Base-by-base conservation (phyloP, 1,284 basidiomycete species). In the Inonotus hispidus region DNA sequence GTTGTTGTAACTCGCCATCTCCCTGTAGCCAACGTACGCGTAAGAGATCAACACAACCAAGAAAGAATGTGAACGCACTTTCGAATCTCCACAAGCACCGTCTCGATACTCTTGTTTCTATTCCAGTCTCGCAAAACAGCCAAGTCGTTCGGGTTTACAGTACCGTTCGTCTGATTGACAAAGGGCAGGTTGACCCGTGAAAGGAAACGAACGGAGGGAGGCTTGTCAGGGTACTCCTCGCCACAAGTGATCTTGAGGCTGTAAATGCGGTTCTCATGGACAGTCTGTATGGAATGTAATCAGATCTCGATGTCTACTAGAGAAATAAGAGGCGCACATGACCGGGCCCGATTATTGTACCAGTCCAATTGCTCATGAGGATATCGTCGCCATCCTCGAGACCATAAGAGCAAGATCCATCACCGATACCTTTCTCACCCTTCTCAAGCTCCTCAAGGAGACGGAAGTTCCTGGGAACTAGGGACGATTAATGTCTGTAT, bases 261-360 rank as follows among this genome's bases (percentile, higher is more conserved):
- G 82, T 98, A 99, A 77, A 99, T 99, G 58, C 96, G 85, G 77
- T 99, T 99, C 83, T 99, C 95, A 75, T 96, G 95, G 11, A 96
- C 93, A 35, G 93, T 95, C 91, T 95, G 69, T 14, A 38, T 43
- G 61, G 38, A 35, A 21, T 27, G 27, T 21, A 60, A 62, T 58
- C 60, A 62, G 60, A 60, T 57, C 60, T 35, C 66, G 66, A 41
- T 50, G 56, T 58, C 32, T 41, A 16, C 4, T 5, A 7, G 16
- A 7, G 32, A 43, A 57, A 43, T 45, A 50, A 53, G 35, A 54
- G 13, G 78, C 90, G 68, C 73, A 93, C 92, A 79, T 98, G 95
- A 61, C 95, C 95, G 37, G 97, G 96, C 8, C 96, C 97, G 66
- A 99, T 93, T 77, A 99, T 96, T 11, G 97, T 99, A 45, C 95